Evolutionary conservation across 2,329 filamentous ascomycete species (phyloP).

Genomic region (Raffaelea deltoideospora): DNA sequence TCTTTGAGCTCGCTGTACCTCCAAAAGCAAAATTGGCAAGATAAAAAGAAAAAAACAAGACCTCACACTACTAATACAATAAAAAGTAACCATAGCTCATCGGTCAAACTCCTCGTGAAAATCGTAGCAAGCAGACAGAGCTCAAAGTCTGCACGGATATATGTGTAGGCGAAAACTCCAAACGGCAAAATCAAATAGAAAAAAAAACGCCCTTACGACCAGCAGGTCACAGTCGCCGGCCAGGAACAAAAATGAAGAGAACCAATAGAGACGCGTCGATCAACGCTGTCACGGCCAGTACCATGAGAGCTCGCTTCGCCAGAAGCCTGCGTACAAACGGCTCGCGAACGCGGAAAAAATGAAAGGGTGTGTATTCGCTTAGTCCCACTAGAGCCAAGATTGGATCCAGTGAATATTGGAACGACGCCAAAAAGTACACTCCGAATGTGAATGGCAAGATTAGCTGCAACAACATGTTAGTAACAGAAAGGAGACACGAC

Average conservation of each 20-base stretch:
- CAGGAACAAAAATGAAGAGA: slow-evolving; percentile 89
- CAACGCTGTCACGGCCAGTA: slow-evolving; percentile 58
- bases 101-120: slow-evolving; percentile 1
- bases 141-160: too few species aligned
- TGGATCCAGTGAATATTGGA: slow-evolving; percentile 92
- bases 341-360: slow-evolving; percentile 75
- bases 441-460: slow-evolving; percentile 88
- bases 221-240: slow-evolving; percentile 52
- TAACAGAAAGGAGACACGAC: slow-evolving; percentile 8
- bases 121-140: too few species aligned
- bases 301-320: slow-evolving; percentile 68
- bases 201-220: background rate
- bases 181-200: background rate
- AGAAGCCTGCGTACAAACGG: slow-evolving; percentile 81
- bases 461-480: slow-evolving; percentile 19
- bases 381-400: slow-evolving; percentile 75
- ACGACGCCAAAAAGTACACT: slow-evolving; percentile 75
- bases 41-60: slow-evolving; percentile 1
- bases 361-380: slow-evolving; percentile 94
- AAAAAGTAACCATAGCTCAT: background rate
- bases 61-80: too few species aligned
- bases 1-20: too few species aligned
- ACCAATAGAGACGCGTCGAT: slow-evolving; percentile 72
- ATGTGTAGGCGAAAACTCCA: background rate
- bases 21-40: background rate